Base-by-base conservation (phyloP, 176 grass and related monocot species). In the Olyra latifolia region DNA sequence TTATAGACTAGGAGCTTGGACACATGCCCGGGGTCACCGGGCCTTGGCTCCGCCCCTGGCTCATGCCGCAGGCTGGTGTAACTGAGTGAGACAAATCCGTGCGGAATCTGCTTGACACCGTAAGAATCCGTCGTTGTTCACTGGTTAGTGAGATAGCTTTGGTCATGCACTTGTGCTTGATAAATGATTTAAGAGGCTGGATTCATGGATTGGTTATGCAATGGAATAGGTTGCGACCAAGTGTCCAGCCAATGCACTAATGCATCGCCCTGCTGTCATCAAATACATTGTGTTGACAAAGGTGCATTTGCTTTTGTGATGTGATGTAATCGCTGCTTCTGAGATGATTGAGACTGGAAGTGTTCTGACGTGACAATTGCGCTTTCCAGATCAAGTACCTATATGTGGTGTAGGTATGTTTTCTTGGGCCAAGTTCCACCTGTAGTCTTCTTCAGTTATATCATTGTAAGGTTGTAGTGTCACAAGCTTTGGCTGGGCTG, bases 351-450 rank as follows among this genome's bases (percentile, higher is more conserved):
- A 6, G 7, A 7, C 8, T 3, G 8, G 16, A 20, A 10, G 17
- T 69, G 13, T 72, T 72, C 2, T 66, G 22, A 66, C 41, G 7
- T 63, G 46, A 63, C 43, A 64, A 57, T 43, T 67, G 72, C 6
- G 38, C 19, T 80, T 75, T 75, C 10, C 78, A 88, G 90, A 88
- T 92, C 71, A 92, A 86, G 67, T 83, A 53, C 66, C 75, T n/a
- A n/a, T 67, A 53, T 92, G 86, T 83, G 86, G 90, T 69, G 73
- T 88, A 59, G 90, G 90, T 89, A 86, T 40, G 68, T 8, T 76
- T 46, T 48, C 24, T 66, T 24, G 24, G 54, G 35, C 17, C 5
- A 28, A 59, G 52, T 39, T 71, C 19, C 62, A 56, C 30, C 11
- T 27, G n/a, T 28, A 47, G 1, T 47, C 42, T 56, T 66, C 22